Percentiles rank a stretch among this genome's conserved stretches.
Evolutionary conservation across 495 filamentous ascomycete species (phyloP).

Genomic region (Daldinia caldariorum): DNA sequence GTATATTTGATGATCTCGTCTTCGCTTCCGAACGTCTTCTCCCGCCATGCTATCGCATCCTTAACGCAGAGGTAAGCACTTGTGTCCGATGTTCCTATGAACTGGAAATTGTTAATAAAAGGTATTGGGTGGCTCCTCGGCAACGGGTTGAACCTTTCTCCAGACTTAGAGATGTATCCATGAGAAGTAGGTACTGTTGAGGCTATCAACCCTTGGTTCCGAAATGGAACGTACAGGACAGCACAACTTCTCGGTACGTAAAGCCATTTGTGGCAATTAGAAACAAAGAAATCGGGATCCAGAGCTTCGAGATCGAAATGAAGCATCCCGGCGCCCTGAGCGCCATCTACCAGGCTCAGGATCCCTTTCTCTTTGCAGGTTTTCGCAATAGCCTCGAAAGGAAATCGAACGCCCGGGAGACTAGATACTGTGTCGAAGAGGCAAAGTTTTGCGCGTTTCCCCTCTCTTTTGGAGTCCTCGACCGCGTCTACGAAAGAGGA

Average conservation of each 20-base stretch:
- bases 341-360: constrained; percentile 69
- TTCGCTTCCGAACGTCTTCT: constrained; percentile 78
- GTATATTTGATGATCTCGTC: constrained; percentile 69
- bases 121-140: constrained; percentile 56
- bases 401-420: constrained; percentile 76
- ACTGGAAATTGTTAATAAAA: constrained; percentile 80
- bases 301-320: constrained; percentile 68
- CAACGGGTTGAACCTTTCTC: constrained; percentile 59
- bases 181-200: constrained; percentile 75
- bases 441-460: constrained; percentile 62
- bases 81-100: constrained; percentile 78
- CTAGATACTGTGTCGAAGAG: constrained; percentile 80
- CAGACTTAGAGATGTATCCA: constrained; percentile 57
- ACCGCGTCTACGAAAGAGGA: constrained; percentile 59
- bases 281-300: constrained; percentile 79
- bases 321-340: constrained; percentile 79
- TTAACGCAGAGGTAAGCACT: constrained; percentile 75
- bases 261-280: constrained; percentile 88
- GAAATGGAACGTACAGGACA: constrained; percentile 74
- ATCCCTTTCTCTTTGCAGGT: constrained; percentile 70
- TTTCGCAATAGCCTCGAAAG: constrained; percentile 71
- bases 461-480: constrained; percentile 49
- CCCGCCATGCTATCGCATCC: constrained; percentile 73
- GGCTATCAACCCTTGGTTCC: constrained; percentile 75
- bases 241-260: constrained; percentile 79